Evolutionary conservation across 768 basidiomycete species (phyloP).

Genomic region (Serendipita indica): DNA sequence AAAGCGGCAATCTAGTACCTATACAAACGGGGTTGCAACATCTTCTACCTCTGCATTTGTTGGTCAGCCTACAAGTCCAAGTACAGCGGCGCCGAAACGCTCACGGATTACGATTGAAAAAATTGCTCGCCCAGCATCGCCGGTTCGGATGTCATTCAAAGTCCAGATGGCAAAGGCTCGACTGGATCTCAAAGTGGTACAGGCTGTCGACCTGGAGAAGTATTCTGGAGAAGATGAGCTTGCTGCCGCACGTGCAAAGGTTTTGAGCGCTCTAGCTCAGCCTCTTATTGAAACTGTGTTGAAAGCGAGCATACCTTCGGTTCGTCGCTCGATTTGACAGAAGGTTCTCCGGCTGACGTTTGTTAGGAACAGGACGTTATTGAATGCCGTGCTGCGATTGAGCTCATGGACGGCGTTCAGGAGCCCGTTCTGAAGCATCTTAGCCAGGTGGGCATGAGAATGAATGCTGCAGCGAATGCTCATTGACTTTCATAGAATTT

Average conservation of each 20-base stretch:
- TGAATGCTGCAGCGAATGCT: background rate
- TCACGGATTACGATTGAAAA: background rate
- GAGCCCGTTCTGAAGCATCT: background rate
- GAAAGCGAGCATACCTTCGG: background rate
- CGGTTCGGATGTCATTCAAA: background rate
- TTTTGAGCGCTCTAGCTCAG: background rate
- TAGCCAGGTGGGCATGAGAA: background rate
- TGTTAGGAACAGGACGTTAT: constrained; percentile 3
- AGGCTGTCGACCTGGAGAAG: constrained; percentile 1
- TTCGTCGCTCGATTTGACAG: background rate
- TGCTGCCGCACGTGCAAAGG: background rate
- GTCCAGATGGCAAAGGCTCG: constrained; percentile 6
- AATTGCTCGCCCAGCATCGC: background rate
- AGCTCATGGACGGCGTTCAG: background rate
- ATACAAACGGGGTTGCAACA: background rate
- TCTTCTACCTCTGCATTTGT: background rate
- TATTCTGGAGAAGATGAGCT: background rate
- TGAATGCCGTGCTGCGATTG: background rate
- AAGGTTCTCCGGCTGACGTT: background rate
- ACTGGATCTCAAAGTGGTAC: background rate
- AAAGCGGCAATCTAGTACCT: background rate
- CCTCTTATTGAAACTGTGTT: background rate
- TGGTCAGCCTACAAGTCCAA: background rate
- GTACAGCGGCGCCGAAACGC: background rate
- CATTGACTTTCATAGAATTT: background rate